Conservation (phyloP, 2,329 filamentous ascomycete species). For the Fusarium marasasianum region DNA sequence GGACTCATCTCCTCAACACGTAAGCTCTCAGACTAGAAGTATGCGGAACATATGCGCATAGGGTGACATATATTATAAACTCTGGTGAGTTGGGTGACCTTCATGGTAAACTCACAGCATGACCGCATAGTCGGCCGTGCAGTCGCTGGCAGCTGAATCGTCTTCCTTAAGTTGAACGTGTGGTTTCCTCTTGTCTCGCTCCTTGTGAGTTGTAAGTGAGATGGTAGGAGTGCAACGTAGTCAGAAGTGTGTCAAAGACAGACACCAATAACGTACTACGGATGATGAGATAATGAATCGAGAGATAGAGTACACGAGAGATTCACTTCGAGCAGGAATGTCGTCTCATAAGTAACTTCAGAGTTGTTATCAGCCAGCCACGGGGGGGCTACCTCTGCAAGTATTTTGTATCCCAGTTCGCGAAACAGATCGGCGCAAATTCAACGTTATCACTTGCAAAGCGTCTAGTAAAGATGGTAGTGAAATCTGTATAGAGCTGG, state of each 20-base stretch:
- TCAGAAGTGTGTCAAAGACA: background rate
- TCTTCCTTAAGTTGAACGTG: no score
- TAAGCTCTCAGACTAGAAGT: background rate
- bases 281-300: no score
- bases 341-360: no score
- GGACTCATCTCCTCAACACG: background rate
- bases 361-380: background rate
- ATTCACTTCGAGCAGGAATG: background rate
- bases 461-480: background rate
- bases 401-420: background rate
- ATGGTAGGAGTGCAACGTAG: background rate
- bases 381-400: no score
- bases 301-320: background rate
- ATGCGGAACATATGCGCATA: background rate
- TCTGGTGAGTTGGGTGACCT: background rate
- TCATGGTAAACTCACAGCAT: background rate
- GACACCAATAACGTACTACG: accelerated
- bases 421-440: background rate
- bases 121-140: background rate
- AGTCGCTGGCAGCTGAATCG: background rate
- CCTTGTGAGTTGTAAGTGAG: background rate
- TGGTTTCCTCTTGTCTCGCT: background rate
- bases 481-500: background rate
- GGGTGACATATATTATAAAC: no score
- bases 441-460: background rate